Evolutionary conservation across 371 early-diverging fungal species (phyloP), one percentile per base, ranked within the genome.

Genomic region (Mucor irregularis): DNA sequence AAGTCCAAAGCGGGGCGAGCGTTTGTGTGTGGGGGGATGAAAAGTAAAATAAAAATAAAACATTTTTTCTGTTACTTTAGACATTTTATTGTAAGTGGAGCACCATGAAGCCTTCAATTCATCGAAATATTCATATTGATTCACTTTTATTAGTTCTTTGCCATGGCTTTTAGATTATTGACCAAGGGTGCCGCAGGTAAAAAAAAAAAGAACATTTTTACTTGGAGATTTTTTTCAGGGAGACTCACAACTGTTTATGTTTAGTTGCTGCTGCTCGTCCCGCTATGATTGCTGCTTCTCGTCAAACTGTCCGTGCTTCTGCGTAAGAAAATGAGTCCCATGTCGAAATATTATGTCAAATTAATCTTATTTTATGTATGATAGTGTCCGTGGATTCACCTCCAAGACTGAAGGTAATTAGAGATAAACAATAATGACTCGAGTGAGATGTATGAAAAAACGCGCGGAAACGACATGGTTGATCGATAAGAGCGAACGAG

Each of bases 101-200:
- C n/a, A n/a, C n/a, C n/a, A n/a, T n/a, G n/a, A n/a, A n/a, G n/a
- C n/a, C n/a, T n/a, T n/a, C 34, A 21, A 39, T 19, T 19, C 16
- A 39, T 19, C 21, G 5, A 16, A 6, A 21, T 4, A 6, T 39
- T 21, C 6, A 39, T 7, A 39, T 5, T 39, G 21, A 21, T 39
- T 16, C 8, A 5, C 21, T 10, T 19, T 25, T 6, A 24, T 47
- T 56, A 44, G 42, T 24, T 42, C 42, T 42, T 50, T 43, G 56
- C 64, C 61, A 78, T 78, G 78, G 73, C 78, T 68, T 61, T 78
- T 59, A 64, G 78, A 66, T 68, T 78, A 64, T 72, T 78, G 68
- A 66, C 78, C 54, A 78, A 74, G 69, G 53, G 66, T 53, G 78
- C 74, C 53, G 68, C 78, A 64, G 76, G 73, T 76, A 68, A 62